Percentiles rank a stretch among this genome's conserved stretches.
phyloP scores from a whole-genome alignment of 2,329 filamentous ascomycete species.

The Chrysosporium queenslandicum region DNA sequence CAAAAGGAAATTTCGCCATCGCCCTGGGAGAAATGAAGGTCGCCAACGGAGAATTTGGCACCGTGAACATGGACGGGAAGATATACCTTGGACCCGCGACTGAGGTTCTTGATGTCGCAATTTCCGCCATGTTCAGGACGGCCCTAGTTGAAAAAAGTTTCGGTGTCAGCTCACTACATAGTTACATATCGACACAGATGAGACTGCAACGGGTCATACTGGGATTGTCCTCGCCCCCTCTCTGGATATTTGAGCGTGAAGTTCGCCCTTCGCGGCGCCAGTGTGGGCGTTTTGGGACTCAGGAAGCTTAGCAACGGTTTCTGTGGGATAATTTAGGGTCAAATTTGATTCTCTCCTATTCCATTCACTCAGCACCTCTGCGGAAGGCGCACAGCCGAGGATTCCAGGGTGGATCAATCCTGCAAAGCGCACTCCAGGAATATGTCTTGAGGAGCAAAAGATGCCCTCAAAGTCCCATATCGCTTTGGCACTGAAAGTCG shows the following conservation, averaged over 20 bases:
- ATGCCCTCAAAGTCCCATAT: slow-evolving; percentile 72
- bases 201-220: slow-evolving; percentile 25
- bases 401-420: slow-evolving; percentile 89
- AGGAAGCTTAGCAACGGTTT: slow-evolving; percentile 69
- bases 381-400: slow-evolving; percentile 74
- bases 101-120: slow-evolving; percentile 83
- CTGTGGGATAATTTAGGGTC: slow-evolving; percentile 52
- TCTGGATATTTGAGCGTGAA: slow-evolving; percentile 57
- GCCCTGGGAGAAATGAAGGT: slow-evolving; percentile 77
- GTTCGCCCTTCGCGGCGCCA: slow-evolving; percentile 47
- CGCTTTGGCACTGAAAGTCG: slow-evolving; percentile 48
- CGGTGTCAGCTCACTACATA: too few species aligned
- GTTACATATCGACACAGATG: too few species aligned
- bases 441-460: slow-evolving; percentile 75
- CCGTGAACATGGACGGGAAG: slow-evolving; percentile 77
- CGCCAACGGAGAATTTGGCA: slow-evolving; percentile 82
- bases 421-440: slow-evolving; percentile 76
- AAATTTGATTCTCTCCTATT: slow-evolving; percentile 73
- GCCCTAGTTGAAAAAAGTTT: slow-evolving; percentile 34
- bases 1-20: slow-evolving; percentile 87
- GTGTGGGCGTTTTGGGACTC: slow-evolving; percentile 62
- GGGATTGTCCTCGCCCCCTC: slow-evolving; percentile 83
- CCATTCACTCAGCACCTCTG: slow-evolving; percentile 69
- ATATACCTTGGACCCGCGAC: slow-evolving; percentile 69
- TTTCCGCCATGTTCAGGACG: slow-evolving; percentile 82